Evolutionary conservation across 805 yeast species (phyloP).

Genomic region (Tetrapisispora taiwanensis): DNA sequence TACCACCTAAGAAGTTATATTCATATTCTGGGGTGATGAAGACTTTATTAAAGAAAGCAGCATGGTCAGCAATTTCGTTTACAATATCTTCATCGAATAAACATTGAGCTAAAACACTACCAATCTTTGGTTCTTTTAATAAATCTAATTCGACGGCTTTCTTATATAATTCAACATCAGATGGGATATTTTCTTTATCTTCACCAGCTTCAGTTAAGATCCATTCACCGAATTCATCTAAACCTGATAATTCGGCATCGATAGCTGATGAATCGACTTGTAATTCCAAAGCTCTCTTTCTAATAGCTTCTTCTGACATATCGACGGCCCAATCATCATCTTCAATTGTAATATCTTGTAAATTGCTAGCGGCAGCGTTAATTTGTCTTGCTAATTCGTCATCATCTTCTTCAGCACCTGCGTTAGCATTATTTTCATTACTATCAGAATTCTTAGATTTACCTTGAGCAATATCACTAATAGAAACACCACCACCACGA

Average conservation of each 20-base stretch:
- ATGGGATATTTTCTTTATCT: constrained; percentile 52
- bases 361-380: constrained; percentile 72
- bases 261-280: constrained; percentile 47
- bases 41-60: constrained; percentile 74
- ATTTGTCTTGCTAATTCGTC: constrained; percentile 69
- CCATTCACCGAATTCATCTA: constrained; percentile 87
- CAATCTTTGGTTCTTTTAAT: constrained; percentile 58
- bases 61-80: constrained; percentile 62
- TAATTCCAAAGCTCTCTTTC: constrained; percentile 79
- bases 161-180: constrained; percentile 87
- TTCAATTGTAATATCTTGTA: constrained; percentile 54
- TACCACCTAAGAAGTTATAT: constrained; percentile 86
- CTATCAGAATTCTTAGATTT: constrained; percentile 26
- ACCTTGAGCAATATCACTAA: constrained; percentile 64
- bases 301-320: constrained; percentile 91
- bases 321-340: constrained; percentile 98
- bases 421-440: constrained; percentile 21
- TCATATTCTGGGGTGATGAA: constrained; percentile 55
- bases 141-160: constrained; percentile 75
- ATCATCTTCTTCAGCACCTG: constrained; percentile 41
- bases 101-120: constrained; percentile 87
- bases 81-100: constrained; percentile 72
- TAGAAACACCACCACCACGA: constrained; percentile 78
- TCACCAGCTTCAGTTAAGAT: constrained; percentile 40
- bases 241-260: constrained; percentile 38